Base-by-base conservation (phyloP, 2,329 filamentous ascomycete genomes). In the Massarina eburnea region DNA sequence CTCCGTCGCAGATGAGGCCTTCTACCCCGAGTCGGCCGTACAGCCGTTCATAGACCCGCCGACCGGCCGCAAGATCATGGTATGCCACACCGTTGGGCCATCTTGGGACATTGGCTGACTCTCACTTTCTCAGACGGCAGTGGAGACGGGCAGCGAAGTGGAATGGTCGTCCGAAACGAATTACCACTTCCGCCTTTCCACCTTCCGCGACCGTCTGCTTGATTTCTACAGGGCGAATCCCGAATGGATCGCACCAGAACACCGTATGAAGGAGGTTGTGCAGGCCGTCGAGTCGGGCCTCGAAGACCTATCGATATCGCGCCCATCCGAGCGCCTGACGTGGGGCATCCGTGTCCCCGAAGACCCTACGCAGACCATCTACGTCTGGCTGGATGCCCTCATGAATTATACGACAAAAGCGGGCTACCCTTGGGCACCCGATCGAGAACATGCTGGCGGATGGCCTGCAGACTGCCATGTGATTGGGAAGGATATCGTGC, bases 341-440 rank as follows among this genome's bases (percentile, higher is more conserved):
- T 99, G 94, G 94, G 94, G 94, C 3, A 88, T 99, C 45, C 84
- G 79, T 6, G 94, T 96, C 20, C 94, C 94, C 0, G 85, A 85
- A 42, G 94, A 99, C 61, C 75, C 81, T 0, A 82, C 76, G 15
- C 94, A 97, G 71, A 97, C 91, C 2, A 92, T 99, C 46, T 99
- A 99, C 63, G 95, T 99, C 24, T 99, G 94, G 94, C 80, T 99
- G 0, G 95, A 99, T 71, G 94, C 94, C 1, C 80, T 99, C 22
- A 80, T 97, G 61, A 99, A 96, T 70, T 99, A 99, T 67, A 73
- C 94, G 41, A 96, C 91, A 14, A 89, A 86, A 52, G 82, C 90
- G 1, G 91, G 92, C 12, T 97, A 95, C 64, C 90, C 90, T 26
- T 90, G 86, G 83, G 72, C 83, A 1, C 85, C 88, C 0, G 83